These are phyloP conservation scores for Vitis vinifera DNA, from an alignment of 164 flowering plant species.

Conservation along the genomic window ASM3070453v1 NC_081815.1:16848501-16849000, in stretches of 20 bases:
- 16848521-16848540: constrained; percentile 87
- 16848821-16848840: neutral
- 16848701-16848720: constrained; percentile 59
- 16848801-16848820: neutral
- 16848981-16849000: neutral
- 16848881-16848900: neutral
- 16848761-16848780: too few species aligned
- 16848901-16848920: neutral
- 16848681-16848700: constrained; percentile 93
- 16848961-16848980: neutral
- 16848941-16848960: neutral
- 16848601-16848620: constrained; percentile 80
- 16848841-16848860: neutral
- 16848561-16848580: constrained; percentile 88
- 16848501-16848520: constrained; percentile 93
- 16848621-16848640: constrained; percentile 82
- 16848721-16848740: constrained; percentile 71
- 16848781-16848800: too few species aligned
- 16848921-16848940: neutral
- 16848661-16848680: constrained; percentile 67
- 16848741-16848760: constrained; percentile 13
- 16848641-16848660: constrained; percentile 88
- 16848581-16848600: constrained; percentile 96
- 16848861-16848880: neutral
- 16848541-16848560: constrained; percentile 84